These are phyloP conservation scores for Fusarium proliferatum DNA, from an alignment of 2,329 filamentous ascomycete genomes.

Conservation along the genomic window DNA sequence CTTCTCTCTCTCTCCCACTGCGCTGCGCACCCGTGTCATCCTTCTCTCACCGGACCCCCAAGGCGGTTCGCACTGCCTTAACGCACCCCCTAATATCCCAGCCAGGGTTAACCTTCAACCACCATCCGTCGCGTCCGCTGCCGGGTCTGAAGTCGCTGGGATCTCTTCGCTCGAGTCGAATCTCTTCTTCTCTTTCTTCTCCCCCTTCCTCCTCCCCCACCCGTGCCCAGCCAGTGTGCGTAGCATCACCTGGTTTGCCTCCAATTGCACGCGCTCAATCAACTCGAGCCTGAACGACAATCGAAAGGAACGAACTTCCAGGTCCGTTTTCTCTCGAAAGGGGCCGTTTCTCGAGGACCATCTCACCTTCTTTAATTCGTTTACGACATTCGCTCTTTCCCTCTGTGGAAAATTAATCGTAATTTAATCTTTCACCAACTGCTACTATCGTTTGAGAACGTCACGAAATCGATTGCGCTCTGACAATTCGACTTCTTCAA, in stretches of 20 bases:
- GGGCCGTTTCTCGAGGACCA: conserved; percentile 32
- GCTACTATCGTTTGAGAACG: conserved; percentile 36
- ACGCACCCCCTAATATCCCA: conserved; percentile 35
- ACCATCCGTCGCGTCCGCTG: conserved; percentile 22
- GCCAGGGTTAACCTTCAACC: conserved; percentile 30
- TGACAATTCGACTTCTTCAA: conserved; percentile 26
- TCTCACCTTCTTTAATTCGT: conserved; percentile 35
- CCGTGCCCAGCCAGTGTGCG: conserved; percentile 42
- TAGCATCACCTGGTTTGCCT: conserved; percentile 41
- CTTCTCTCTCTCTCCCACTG: conserved; percentile 4
- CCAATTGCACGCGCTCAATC: conserved; percentile 34
- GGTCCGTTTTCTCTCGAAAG: conserved; percentile 32
- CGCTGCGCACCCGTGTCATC: conserved; percentile 9
- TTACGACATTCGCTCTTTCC: conserved; percentile 38
- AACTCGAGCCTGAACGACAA: conserved; percentile 38
- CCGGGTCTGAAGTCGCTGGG: conserved; percentile 31
- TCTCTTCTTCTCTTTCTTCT: conserved; percentile 28
- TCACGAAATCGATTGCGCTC: conserved; percentile 29
- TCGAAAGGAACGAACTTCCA: conserved; percentile 41
- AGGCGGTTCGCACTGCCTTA: conserved; percentile 25
- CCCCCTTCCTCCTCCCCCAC: conserved; percentile 22
- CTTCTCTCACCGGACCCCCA: conserved; percentile 2
- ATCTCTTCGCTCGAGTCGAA: conserved; percentile 23
- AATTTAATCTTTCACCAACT: conserved; percentile 45
- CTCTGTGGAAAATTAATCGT: conserved; percentile 39